Evolutionary conservation across 495 filamentous ascomycete species (phyloP), one percentile per base, ranked within the genome.

Genomic region (Hypoxylon subgilvum): DNA sequence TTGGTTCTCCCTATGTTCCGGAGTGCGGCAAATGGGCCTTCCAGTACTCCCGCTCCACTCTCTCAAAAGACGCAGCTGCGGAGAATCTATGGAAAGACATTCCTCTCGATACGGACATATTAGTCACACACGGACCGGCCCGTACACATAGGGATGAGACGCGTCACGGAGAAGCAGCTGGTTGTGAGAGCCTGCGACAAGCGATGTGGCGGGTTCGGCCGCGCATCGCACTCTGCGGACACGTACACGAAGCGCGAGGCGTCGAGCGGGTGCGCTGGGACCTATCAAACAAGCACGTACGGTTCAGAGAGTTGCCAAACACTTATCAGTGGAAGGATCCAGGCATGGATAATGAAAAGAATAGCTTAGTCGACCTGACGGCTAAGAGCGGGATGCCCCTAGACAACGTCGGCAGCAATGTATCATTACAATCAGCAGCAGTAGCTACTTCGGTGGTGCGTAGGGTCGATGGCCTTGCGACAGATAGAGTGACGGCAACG

Each of bases 61-160:
- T 70, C 4, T 63, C 66, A 4, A 67, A 79, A 30, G 16, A 52
- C 1, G 13, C 25, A 7, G 36, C 42, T 4, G 84, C 82, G 10
- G 53, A 65, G 27, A 65, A 69, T 1, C 72, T 90, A 12, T 86
- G 83, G 83, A 63, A 69, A 12, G 63, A 63, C 25, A 79, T 97
- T 13, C 93, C 93, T 3, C 66, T 72, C 2, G 79, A 86, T 45
- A 86, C 83, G 0, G 91, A 96, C 65, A 84, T 97, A 57, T 75
- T 97, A 1, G 72, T 97, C 52, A 97, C 94, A 6, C 94, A 97
- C 68, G 89, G 88, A 3, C 88, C 88, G 18, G 78, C 87, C 2
- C 85, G 84, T 66, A 77, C 80, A 35, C 92, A 97, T 66, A 82
- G 87, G 21, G 94, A 97, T 65, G 69, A 84, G 19, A 77, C 81